phyloP scores from a whole-genome alignment of 306 rosid genomes.

The Geum urbanum region DNA sequence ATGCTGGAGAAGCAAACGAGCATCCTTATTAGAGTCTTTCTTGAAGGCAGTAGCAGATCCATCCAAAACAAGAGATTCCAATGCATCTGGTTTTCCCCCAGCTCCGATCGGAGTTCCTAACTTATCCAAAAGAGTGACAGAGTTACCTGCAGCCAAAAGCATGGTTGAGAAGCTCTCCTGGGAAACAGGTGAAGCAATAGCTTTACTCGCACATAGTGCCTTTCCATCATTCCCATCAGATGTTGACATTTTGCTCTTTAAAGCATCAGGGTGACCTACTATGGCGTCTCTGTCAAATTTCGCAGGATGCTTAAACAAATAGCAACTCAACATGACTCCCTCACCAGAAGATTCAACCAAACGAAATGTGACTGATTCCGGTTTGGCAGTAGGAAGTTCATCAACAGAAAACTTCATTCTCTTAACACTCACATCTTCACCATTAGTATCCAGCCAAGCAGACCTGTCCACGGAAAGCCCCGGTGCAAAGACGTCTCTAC shows the following conservation, averaged over 20 bases:
- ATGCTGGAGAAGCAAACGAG: conserved; percentile 59
- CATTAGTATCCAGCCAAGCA: conserved; percentile 33
- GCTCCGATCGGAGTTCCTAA: conserved; percentile 46
- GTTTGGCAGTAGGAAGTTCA: conserved; percentile 41
- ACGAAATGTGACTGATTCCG: conserved; percentile 47
- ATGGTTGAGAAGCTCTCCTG: conserved; percentile 79
- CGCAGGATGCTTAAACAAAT: conserved; percentile 49
- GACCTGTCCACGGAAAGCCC: conserved; percentile 37
- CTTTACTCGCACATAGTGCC: conserved; percentile 43
- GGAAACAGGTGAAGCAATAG: conserved; percentile 75
- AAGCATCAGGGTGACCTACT: conserved; percentile 35
- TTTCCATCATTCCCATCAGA: conserved; percentile 45
- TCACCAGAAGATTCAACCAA: conserved; percentile 74
- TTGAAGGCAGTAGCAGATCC: conserved; percentile 34
- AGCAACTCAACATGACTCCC: conserved; percentile 71
- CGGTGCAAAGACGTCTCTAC: conserved; percentile 37
- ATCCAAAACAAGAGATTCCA: conserved; percentile 33
- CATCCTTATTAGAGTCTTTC: conserved; percentile 47
- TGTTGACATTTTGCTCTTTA: conserved; percentile 32
- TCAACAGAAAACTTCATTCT: conserved; percentile 57
- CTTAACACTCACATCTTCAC: conserved; percentile 48
- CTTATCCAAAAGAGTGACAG: conserved; percentile 37
- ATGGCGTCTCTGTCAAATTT: conserved; percentile 30
- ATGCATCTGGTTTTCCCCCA: conserved; percentile 42
- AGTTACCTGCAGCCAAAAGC: conserved; percentile 54